Percentiles rank a stretch among this genome's conserved stretches.
These are phyloP conservation scores for Mycena filopes DNA, from an alignment of 768 basidiomycete genomes.

Conservation along the genomic window DNA sequence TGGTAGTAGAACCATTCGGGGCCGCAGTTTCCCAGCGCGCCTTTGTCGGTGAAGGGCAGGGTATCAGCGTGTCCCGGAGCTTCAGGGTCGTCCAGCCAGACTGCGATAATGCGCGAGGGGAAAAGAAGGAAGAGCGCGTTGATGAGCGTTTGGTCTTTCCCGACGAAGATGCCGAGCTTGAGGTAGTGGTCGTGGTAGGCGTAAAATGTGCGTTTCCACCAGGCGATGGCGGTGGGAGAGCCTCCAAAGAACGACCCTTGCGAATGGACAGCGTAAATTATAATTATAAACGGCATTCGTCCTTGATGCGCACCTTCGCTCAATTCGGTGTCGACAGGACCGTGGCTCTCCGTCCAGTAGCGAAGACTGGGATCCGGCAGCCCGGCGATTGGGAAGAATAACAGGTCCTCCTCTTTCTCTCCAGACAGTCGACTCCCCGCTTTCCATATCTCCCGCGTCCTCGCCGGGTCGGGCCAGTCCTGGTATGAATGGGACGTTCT, in stretches of 20 bases:
- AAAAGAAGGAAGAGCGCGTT: conserved; percentile 58
- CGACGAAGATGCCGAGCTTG: conserved; percentile 57
- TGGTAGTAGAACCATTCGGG: conserved; percentile 61
- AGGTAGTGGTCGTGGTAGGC: conserved; percentile 64
- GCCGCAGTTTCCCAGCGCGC: conserved; percentile 54
- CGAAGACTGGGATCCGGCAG: conserved; percentile 45
- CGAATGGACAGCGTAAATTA: background rate
- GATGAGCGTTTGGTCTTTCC: conserved; percentile 68
- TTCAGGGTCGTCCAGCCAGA: conserved; percentile 48
- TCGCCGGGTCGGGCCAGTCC: conserved; percentile 58
- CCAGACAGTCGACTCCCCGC: conserved; percentile 45
- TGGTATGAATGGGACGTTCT: conserved; percentile 53
- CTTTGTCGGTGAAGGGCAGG: conserved; percentile 36
- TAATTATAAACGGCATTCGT: background rate
- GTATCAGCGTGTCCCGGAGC: conserved; percentile 34
- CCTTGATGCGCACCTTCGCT: conserved; percentile 56
- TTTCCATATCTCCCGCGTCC: conserved; percentile 54
- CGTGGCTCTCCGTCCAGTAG: conserved; percentile 56
- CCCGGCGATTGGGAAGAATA: conserved; percentile 59
- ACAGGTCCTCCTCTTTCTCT: conserved; percentile 49
- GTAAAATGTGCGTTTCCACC: conserved; percentile 60
- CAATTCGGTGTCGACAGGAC: conserved; percentile 61
- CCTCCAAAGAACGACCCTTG: conserved; percentile 74
- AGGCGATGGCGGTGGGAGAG: conserved; percentile 51
- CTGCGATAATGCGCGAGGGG: conserved; percentile 56